phyloP scores from a whole-genome alignment of 306 rosid species.

The Hylodesmum podocarpum region DNA sequence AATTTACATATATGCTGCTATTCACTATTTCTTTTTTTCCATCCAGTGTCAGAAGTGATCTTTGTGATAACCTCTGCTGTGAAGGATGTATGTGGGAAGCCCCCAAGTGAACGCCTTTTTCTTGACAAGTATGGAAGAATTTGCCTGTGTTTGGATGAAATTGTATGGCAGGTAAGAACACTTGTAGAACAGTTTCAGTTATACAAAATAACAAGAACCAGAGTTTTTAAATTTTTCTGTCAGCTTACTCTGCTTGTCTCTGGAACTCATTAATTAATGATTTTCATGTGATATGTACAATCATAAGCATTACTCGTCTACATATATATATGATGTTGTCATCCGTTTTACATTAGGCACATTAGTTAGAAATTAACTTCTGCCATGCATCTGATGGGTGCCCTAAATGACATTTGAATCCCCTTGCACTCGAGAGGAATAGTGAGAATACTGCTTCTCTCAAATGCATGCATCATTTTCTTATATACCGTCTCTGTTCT shows the following conservation, averaged over 20 bases:
- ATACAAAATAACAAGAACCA: not conserved
- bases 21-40: not conserved
- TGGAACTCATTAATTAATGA: not conserved
- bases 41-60: slow-evolving; percentile 90
- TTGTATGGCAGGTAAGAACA: slow-evolving; percentile 84
- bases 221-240: not conserved
- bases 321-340: not conserved
- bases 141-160: slow-evolving; percentile 90
- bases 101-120: slow-evolving; percentile 88
- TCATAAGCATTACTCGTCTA: slow-evolving; percentile 2
- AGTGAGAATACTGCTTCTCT: not conserved
- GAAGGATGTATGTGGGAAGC: slow-evolving; percentile 91
- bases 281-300: not conserved
- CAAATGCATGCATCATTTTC: not conserved
- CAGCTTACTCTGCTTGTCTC: not conserved
- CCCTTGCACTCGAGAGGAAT: not conserved
- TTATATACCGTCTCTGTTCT: not conserved
- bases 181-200: not conserved
- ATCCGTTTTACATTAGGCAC: slow-evolving; percentile 17
- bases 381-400: slow-evolving; percentile 7
- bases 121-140: slow-evolving; percentile 95
- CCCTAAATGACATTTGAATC: not conserved
- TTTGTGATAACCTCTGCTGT: slow-evolving; percentile 81
- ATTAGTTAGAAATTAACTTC: slow-evolving; percentile 24
- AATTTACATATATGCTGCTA: not conserved